phyloP scores from a whole-genome alignment of 2,329 filamentous ascomycete genomes.

The Pleomassaria siparia region DNA sequence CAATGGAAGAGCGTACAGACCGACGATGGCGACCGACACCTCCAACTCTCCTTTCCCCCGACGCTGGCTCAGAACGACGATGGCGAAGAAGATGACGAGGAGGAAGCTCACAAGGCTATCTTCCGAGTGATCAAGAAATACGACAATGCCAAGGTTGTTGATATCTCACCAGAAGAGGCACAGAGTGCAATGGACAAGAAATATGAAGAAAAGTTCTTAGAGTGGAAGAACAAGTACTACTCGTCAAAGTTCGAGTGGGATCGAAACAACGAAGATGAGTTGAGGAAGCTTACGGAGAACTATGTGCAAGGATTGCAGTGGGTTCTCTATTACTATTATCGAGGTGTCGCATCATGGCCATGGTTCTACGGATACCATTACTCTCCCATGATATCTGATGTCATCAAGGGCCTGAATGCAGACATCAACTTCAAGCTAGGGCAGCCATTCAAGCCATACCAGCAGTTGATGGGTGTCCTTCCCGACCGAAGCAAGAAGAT shows the following conservation, averaged over 20 bases:
- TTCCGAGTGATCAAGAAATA: conserved; percentile 85
- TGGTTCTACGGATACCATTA: conserved; percentile 99
- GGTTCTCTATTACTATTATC: conserved; percentile 98
- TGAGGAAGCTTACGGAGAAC: conserved; percentile 84
- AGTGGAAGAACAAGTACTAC: conserved; percentile 97
- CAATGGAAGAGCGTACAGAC: conserved; percentile 66
- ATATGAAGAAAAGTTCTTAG: conserved; percentile 85
- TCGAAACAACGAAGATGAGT: conserved; percentile 74
- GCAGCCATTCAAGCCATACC: conserved; percentile 90
- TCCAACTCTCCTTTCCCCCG: conserved; percentile 63
- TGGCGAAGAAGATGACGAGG: conserved; percentile 71
- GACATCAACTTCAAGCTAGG: conserved; percentile 91
- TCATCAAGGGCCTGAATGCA: conserved; percentile 81
- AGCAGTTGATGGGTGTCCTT: conserved; percentile 97
- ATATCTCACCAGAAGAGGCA: conserved; percentile 76
- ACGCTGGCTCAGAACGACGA: conserved; percentile 54
- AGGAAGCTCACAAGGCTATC: conserved; percentile 81
- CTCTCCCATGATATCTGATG: conserved; percentile 91
- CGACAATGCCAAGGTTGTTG: conserved; percentile 83
- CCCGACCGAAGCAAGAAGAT: conserved; percentile 97
- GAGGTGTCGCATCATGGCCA: conserved; percentile 94
- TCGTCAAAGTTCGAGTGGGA: conserved; percentile 88
- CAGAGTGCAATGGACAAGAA: conserved; percentile 77
- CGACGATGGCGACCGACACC: conserved; percentile 65
- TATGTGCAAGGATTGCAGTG: conserved; percentile 97